A percentile compares a stretch with the other conserved stretches of the same genome.
phyloP scores from a whole-genome alignment of 257 asterid genomes.

The Nicotiana paniculata region DNA sequence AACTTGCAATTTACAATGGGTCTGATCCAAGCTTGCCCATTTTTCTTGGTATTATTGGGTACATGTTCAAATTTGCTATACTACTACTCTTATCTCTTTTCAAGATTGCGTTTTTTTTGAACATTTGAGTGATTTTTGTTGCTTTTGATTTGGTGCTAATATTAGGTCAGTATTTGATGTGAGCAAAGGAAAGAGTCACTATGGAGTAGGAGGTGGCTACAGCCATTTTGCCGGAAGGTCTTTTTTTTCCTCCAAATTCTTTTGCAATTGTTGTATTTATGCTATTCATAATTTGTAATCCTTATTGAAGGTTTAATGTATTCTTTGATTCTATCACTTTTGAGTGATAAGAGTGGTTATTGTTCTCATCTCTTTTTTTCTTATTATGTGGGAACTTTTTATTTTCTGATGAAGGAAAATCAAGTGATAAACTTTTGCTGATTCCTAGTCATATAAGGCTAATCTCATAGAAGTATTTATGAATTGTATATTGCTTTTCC shows the following conservation, averaged over 20 bases:
- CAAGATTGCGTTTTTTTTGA: neutral
- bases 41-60: constrained; percentile 80
- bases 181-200: constrained; percentile 76
- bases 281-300: neutral
- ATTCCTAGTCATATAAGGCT: neutral
- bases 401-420: neutral
- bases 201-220: constrained; percentile 84
- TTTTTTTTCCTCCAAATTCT: neutral
- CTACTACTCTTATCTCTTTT: neutral
- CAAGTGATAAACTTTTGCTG: neutral
- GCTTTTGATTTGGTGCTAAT: neutral
- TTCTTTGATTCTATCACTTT: neutral
- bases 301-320: neutral
- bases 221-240: constrained; percentile 83
- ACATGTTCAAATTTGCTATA: neutral
- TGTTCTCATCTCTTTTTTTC: neutral
- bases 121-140: neutral
- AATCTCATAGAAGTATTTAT: neutral
- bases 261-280: neutral
- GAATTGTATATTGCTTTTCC: neutral
- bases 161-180: constrained; percentile 93
- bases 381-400: neutral
- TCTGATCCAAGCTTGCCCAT: constrained; percentile 62
- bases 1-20: constrained; percentile 66
- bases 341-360: neutral